These are phyloP conservation scores for Colletotrichum cuscutae DNA, from an alignment of 2,329 filamentous ascomycete genomes.

Conservation along the genomic window DNA sequence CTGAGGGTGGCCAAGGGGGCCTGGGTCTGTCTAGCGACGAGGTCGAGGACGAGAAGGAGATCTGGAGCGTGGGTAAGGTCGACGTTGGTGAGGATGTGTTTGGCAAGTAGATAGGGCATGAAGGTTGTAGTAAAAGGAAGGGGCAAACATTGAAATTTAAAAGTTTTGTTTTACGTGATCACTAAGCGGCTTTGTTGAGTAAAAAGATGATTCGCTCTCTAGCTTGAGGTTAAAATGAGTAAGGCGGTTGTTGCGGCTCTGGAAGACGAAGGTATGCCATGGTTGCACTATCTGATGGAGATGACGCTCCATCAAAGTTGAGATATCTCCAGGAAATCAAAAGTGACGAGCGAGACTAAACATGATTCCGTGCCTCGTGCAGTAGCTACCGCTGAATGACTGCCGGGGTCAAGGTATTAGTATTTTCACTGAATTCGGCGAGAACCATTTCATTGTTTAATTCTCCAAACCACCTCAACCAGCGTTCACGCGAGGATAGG, in stretches of 20 bases:
- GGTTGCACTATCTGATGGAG: neutral
- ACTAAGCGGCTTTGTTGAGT: neutral
- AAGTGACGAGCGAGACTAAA: neutral
- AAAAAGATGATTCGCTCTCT: neutral
- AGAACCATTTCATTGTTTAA: neutral
- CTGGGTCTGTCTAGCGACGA: slow-evolving; percentile 91
- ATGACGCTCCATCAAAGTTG: too few species aligned
- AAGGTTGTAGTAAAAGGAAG: slow-evolving; percentile 14
- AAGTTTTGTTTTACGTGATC: slow-evolving; percentile 1
- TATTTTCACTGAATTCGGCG: neutral
- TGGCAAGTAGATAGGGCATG: slow-evolving; percentile 45
- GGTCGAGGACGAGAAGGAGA: slow-evolving; percentile 91
- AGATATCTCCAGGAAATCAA: neutral
- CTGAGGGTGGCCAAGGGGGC: slow-evolving; percentile 88
- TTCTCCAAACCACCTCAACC: neutral
- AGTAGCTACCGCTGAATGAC: neutral
- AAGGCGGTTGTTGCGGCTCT: neutral
- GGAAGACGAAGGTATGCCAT: neutral
- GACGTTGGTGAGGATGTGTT: slow-evolving; percentile 76
- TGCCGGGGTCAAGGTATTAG: neutral
- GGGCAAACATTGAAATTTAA: slow-evolving; percentile 32
- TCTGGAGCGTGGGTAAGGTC: slow-evolving; percentile 94
- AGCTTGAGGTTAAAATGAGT: too few species aligned
- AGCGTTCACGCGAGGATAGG: neutral
- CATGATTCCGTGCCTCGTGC: neutral